These are phyloP conservation scores for Alternaria novae-zelandiae DNA, from an alignment of 2,329 filamentous ascomycete genomes.

Conservation along the genomic window DNA sequence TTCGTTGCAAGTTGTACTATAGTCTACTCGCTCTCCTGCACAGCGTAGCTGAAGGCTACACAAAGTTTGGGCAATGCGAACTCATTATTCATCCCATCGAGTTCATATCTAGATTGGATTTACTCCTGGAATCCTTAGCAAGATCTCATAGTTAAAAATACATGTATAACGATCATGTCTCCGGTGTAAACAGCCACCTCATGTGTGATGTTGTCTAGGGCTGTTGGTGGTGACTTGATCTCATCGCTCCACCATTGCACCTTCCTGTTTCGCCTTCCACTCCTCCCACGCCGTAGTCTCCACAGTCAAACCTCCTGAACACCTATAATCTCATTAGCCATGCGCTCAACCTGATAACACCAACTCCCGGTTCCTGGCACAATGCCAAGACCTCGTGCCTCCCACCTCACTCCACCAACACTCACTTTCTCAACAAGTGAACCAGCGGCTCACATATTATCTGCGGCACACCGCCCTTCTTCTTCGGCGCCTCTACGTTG, in stretches of 20 bases:
- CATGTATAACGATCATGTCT: not conserved
- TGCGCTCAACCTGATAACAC: not conserved
- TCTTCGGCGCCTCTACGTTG: constrained; percentile 53
- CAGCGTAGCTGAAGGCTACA: not conserved
- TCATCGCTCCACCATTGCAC: not conserved
- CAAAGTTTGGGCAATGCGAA: not conserved
- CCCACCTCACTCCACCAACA: constrained; percentile 13
- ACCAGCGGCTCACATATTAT: constrained; percentile 64
- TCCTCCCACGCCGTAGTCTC: constrained; percentile 69
- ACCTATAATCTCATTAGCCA: constrained; percentile 41
- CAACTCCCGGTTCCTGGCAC: not conserved
- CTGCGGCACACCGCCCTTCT: constrained; percentile 48
- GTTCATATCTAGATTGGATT: not conserved
- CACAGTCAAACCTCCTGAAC: constrained; percentile 62
- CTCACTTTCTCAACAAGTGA: constrained; percentile 65
- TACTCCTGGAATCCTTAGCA: not conserved
- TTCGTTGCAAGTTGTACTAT: constrained; percentile 25
- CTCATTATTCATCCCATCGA: constrained; percentile 6
- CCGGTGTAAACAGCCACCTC: not conserved
- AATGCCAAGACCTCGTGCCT: constrained; percentile 5
- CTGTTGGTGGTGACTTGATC: not conserved
- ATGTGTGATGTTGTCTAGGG: not conserved
- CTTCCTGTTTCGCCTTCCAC: constrained; percentile 41
- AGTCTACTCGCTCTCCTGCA: constrained; percentile 1
- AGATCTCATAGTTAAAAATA: not conserved